Percentiles rank a stretch among this genome's conserved stretches.
phyloP scores from a whole-genome alignment of 1,284 basidiomycete genomes.

The Wallemia mellicola region DNA sequence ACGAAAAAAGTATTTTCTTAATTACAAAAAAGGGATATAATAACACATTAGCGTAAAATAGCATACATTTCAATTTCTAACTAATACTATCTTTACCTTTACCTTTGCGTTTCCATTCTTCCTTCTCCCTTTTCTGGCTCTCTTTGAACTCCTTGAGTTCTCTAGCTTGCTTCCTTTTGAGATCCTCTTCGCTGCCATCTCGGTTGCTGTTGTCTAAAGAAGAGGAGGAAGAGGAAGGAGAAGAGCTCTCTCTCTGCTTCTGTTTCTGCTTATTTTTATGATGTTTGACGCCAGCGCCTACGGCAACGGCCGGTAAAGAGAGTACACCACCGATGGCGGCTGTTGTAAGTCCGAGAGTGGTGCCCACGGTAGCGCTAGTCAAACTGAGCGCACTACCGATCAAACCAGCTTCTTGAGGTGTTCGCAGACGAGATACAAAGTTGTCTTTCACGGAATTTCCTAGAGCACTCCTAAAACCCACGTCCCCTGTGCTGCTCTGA shows the following conservation, averaged over 20 bases:
- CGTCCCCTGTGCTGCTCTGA: background rate
- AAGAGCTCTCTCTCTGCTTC: background rate
- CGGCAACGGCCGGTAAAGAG: background rate
- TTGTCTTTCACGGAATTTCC: background rate
- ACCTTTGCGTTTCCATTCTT: background rate
- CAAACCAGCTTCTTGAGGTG: background rate
- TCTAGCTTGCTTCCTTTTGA: background rate
- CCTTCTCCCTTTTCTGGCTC: background rate
- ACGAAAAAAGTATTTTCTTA: background rate
- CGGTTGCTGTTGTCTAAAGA: background rate
- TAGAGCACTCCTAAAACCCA: background rate
- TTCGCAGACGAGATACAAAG: background rate
- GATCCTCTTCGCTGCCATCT: background rate
- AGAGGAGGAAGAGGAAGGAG: background rate
- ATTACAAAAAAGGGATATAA: background rate
- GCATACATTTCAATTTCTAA: background rate
- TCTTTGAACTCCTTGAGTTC: background rate
- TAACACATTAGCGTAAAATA: background rate
- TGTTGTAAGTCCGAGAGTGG: too few relatives aligned
- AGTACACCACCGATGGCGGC: background rate
- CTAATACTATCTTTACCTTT: background rate
- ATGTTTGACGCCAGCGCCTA: background rate
- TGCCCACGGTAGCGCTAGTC: background rate
- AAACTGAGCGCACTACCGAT: background rate
- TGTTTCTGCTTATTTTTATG: background rate